These are phyloP conservation scores for Fusarium domesticum DNA, from an alignment of 2,329 filamentous ascomycete genomes.

Conservation along the genomic window DNA sequence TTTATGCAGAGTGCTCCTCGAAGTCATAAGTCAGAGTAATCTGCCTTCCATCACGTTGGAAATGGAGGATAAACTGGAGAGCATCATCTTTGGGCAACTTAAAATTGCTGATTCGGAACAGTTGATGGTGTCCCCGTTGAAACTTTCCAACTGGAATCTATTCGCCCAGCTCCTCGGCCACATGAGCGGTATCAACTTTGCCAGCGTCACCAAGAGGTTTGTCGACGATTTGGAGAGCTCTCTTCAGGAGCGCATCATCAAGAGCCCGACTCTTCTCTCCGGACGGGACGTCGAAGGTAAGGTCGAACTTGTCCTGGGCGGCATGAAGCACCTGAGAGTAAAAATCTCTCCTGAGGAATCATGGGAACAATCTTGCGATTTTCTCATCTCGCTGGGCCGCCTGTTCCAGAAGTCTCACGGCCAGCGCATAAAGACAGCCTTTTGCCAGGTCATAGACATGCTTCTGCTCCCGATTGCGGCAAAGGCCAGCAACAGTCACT, in stretches of 20 bases:
- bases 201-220: conserved; percentile 78
- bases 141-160: conserved; percentile 92
- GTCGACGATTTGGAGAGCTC: conserved; percentile 74
- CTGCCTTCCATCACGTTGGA: conserved; percentile 79
- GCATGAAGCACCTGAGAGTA: conserved; percentile 86
- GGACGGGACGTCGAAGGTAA: conserved; percentile 72
- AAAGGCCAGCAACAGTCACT: conserved; percentile 69
- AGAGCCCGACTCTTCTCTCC: conserved; percentile 56
- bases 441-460: conserved; percentile 87
- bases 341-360: conserved; percentile 68
- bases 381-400: conserved; percentile 75
- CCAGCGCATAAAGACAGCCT: conserved; percentile 86
- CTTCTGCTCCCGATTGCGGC: conserved; percentile 84
- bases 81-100: conserved; percentile 94
- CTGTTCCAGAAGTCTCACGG: conserved; percentile 85
- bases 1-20: conserved; percentile 86
- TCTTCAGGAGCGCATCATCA: conserved; percentile 71
- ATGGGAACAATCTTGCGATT: conserved; percentile 87
- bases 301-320: conserved; percentile 81
- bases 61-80: conserved; percentile 91
- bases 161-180: conserved; percentile 91
- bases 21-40: conserved; percentile 89
- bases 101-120: conserved; percentile 85
- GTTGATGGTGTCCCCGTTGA: conserved; percentile 71
- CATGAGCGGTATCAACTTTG: conserved; percentile 92